Evolutionary conservation across 257 asterid species (phyloP), one percentile per base, ranked within the genome.

Genomic region (Fraxinus anomala): DNA sequence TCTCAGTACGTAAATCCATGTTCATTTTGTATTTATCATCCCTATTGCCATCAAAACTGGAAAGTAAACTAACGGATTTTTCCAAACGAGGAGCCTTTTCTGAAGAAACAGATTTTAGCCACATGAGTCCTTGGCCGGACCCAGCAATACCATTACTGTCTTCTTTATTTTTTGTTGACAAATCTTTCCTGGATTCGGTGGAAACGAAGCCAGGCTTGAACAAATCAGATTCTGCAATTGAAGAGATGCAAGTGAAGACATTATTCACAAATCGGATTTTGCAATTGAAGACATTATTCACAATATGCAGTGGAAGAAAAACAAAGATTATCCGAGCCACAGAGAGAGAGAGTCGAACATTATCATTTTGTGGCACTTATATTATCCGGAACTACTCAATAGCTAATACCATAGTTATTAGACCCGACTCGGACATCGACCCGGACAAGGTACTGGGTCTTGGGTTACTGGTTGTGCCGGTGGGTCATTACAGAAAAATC

Each of bases 121-220:
- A 92, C 79, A 80, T 86, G 8, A 82, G 76, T 83, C 91, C 96
- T 73, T 83, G 94, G 89, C 93, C 86, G 69, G 93, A 73, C 71
- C 89, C 90, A 21, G 83, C 87, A 77, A 86, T 73, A 75, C 91
- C 93, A 6, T 90, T 89, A 47, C 82, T 77, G 77, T 68, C 82
- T 77, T 89, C 94, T 79, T 82, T 92, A 74, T 74, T 84, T 87
- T 80, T 85, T 17, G 83, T 44, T 28, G 87, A 78, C 37, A 85
- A 71, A 70, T 89, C 96, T 76, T 87, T 88, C 79, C 88, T 82
- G 59, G 88, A 49, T 75, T 83, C 87, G 54, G 72, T 59, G 33
- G 91, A 72, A 47, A 76, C 72, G 77, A 68, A 85, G 36, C 68
- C 80, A 65, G 84, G 83, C 84, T 85, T 86, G 78, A 82, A 84